Percentiles rank a stretch among this genome's conserved stretches.
phyloP scores from a whole-genome alignment of 2,329 filamentous ascomycete genomes.

The Fusarium humuli region DNA sequence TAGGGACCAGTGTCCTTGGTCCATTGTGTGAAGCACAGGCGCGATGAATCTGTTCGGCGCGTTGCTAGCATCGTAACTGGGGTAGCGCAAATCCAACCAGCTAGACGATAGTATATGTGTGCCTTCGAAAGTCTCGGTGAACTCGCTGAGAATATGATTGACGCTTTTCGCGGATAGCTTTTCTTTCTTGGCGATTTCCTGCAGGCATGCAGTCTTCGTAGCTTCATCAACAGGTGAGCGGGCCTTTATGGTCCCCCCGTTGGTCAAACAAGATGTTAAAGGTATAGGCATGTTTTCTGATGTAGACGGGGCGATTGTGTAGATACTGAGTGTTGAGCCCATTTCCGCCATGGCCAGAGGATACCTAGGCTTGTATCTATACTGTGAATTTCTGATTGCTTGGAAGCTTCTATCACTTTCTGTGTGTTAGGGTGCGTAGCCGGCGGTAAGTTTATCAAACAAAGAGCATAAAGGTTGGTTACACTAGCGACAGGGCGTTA shows the following conservation, averaged over 20 bases:
- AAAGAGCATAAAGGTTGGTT: not conserved
- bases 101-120: no score
- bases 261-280: not conserved
- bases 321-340: not conserved
- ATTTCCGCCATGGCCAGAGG: not conserved
- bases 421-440: not conserved
- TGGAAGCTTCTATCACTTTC: not conserved
- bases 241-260: not conserved
- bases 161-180: not conserved
- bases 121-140: not conserved
- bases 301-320: not conserved
- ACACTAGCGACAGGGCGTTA: not conserved
- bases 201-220: not conserved
- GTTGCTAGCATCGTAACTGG: not conserved
- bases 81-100: no score
- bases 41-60: not conserved
- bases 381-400: not conserved
- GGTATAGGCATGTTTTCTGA: not conserved
- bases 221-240: not conserved
- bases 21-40: not conserved
- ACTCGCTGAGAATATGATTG: not conserved
- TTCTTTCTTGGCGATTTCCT: not conserved
- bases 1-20: not conserved
- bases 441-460: not conserved
- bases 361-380: not conserved